Base-by-base conservation (phyloP, 495 filamentous ascomycete species). In the Podospora conica region DNA sequence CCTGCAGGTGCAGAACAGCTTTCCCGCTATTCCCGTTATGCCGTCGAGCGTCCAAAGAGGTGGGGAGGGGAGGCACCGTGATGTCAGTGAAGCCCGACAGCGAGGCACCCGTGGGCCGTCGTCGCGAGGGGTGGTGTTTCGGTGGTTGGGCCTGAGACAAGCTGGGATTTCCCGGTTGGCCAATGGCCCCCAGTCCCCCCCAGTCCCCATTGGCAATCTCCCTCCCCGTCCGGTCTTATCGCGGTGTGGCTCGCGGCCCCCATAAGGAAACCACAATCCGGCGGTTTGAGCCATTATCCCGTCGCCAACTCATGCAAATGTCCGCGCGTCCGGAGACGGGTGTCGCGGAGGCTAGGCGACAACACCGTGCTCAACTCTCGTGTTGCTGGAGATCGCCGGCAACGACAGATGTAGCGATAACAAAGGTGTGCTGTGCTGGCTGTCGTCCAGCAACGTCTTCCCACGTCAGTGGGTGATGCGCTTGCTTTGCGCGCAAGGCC, bases 121-220 rank as follows among this genome's bases (percentile, higher is more conserved):
- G 40, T 48, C 40, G 29, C 57, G 57, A 59, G 57, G 57, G 57
- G 57, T 29, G 57, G 57, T 29, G 22, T 22, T 59, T 59, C 40
- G 40, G 57, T 27, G 57, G 23, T 59, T 59, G 57, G 57, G 25
- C 21, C 22, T 59, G 57, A 59, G 57, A 59, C 57, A 59, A 9
- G 24, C n/a, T 29, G 25, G 40, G 40, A 48, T 48, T 59, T 59
- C 57, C 57, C 57, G 57, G 57, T 68, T 68, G 66, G 63, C 63
- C 68, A 60, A 57, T 67, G 61, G 64, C 55, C 66, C 60, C 65
- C 53, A 31, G 55, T 20, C 48, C 18, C 55, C 66, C 60, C 65
- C 53, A 31, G 55, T 20, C 48, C 18, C 28, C 21, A 67, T 69
- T 61, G 68, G 68, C 60, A 28, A 67, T 68, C 66, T 69, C 28